Base-by-base conservation (phyloP, 2,329 filamentous ascomycete genomes). In the Paracorniculantispora psalliotae region DNA sequence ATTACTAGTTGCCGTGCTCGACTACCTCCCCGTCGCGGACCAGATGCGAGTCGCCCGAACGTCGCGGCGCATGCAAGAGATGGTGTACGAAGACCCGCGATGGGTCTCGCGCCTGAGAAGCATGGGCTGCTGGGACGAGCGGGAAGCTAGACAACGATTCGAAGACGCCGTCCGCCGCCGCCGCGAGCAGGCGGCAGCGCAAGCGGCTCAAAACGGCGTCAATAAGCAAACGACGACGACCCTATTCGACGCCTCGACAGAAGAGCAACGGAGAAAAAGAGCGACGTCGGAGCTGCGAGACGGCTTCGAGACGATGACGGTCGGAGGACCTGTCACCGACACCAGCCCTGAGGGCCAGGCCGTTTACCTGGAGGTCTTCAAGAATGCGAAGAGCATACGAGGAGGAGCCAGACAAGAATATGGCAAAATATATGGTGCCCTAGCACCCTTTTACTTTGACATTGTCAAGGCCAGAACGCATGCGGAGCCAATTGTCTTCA, bases 21-120 rank as follows among this genome's bases (percentile, higher is more conserved):
- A 97, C 70, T 92, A 96, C 75, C 84, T 97, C 41, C 89, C 91
- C 41, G 83, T 96, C 28, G 78, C 88, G 61, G 93, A 97, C 72
- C 87, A 96, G 67, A 83, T 97, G 71, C 85, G 86, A 65, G 93
- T 91, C 70, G 93, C 94, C 47, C 87, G 88, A 63, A 87, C 90
- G 25, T 96, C 91, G 60, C 89, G 85, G 69, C 89, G 91, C 61
- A 85, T 97, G 81, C 88, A 89, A 70, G 94, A 99, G 75, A 99
- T 99, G 92, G 92, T 97, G 3, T 99, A 97, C 74, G 94, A 99
- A 72, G 94, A 99, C 73, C 91, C 92, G 52, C 84, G 93, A 77
- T 99, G 94, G 94, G 89, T 97, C 41, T 86, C 90, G 63, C 84
- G 90, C 63, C 75, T 99, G 57, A 89, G 89, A 70, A 86, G 82